Conservation (phyloP, 108 stramenopile genomes). For the Craspedostauros australis region DNA sequence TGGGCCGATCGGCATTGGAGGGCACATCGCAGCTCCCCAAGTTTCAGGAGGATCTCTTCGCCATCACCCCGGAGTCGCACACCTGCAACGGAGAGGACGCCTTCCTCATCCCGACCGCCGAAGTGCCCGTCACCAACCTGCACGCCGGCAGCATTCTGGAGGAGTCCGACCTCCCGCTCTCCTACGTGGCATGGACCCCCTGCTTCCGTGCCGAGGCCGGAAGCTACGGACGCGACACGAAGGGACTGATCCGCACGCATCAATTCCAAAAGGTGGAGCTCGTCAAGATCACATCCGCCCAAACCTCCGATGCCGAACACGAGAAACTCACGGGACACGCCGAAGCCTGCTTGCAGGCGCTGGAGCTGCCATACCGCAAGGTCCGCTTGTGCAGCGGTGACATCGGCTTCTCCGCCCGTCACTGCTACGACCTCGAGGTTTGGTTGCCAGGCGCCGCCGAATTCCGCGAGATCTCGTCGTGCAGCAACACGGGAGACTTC, state of each 20-base stretch:
- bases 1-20: constrained; percentile 80
- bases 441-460: constrained; percentile 93
- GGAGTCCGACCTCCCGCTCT: constrained; percentile 79
- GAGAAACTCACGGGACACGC: constrained; percentile 83
- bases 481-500: constrained; percentile 94
- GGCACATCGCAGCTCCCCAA: constrained; percentile 97
- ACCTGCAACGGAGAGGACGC: constrained; percentile 96
- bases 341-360: constrained; percentile 73
- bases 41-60: constrained; percentile 95
- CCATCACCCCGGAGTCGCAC: constrained; percentile 65
- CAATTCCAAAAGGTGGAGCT: constrained; percentile 99
- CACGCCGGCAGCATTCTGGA: constrained; percentile 83
- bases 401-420: constrained; percentile 89
- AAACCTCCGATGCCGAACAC: constrained; percentile 76
- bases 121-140: constrained; percentile 94
- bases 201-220: constrained; percentile 99
- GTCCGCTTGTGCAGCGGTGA: constrained; percentile 94
- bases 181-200: constrained; percentile 86
- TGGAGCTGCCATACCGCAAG: constrained; percentile 90
- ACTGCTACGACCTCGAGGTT: constrained; percentile 97
- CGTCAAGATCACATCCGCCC: constrained; percentile 87
- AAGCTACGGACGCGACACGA: constrained; percentile 90
- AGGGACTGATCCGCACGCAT: constrained; percentile 95
- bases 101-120: constrained; percentile 95
- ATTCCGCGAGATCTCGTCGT: constrained; percentile 93